Evolutionary conservation across 2,329 filamentous ascomycete genomes (phyloP).

Genomic region (Nemania abortiva): DNA sequence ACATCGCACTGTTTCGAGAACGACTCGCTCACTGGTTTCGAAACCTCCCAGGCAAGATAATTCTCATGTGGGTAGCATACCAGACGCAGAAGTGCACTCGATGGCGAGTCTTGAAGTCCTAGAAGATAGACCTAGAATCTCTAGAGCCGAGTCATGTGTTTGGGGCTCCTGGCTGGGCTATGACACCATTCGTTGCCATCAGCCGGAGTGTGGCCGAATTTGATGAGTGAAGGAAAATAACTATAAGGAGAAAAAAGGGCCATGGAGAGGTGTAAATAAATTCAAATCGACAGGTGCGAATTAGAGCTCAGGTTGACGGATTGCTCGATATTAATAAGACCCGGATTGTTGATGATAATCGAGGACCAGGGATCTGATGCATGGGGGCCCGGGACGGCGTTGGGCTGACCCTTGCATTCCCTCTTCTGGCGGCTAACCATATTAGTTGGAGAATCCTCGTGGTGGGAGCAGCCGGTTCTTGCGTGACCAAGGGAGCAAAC

Average conservation of each 20-base stretch:
- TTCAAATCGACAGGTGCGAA: constrained; percentile 18
- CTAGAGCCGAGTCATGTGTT: constrained; percentile 34
- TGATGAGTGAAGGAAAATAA: constrained; percentile 5
- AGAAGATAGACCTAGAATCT: constrained; percentile 15
- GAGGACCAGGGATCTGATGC: constrained; percentile 40
- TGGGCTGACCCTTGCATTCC: constrained; percentile 48
- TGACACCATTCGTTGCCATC: constrained; percentile 27
- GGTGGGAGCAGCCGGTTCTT: constrained; percentile 43
- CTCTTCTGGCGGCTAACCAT: constrained; percentile 46
- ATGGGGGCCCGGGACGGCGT: constrained; percentile 44
- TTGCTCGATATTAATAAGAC: constrained; percentile 40
- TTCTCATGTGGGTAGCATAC: constrained; percentile 7
- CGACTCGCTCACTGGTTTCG: constrained; percentile 13
- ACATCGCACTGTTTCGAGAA: constrained; percentile 12
- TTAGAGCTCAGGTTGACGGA: constrained; percentile 31
- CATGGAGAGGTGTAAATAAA: constrained; percentile 26
- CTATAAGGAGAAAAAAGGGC: constrained; percentile 3
- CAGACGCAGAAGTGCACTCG: constrained; percentile 1
- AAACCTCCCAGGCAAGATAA: background rate
- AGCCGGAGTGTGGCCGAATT: constrained; percentile 29
- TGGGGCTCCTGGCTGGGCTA: constrained; percentile 29
- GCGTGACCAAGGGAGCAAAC: constrained; percentile 43
- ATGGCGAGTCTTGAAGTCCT: constrained; percentile 6
- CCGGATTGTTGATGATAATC: constrained; percentile 40
- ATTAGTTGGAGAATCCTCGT: constrained; percentile 47